Evolutionary conservation across 768 basidiomycete genomes (phyloP), one percentile per base, ranked within the genome.

Genomic region (Hericium coralloides): DNA sequence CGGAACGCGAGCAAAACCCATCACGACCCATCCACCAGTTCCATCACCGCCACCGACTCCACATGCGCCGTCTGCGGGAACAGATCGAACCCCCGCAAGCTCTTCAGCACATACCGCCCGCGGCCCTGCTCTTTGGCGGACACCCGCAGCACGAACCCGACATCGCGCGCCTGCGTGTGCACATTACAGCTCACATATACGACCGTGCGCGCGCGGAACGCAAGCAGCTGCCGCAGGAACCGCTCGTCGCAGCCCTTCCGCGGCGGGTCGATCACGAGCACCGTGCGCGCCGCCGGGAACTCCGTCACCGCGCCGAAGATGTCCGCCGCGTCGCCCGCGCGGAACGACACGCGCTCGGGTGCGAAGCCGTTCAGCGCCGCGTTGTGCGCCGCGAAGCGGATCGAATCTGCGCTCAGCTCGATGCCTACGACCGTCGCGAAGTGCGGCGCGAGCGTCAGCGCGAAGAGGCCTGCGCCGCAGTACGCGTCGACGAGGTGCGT

Each of bases 11-110:
- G 17, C 8, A 9, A n/a, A n/a, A n/a, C n/a, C 5, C 43, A 45
- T 22, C 22, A 45, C 22, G 22, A 17, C 26, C 12, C 26, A 43
- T 31, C n/a, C 12, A 56, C 49, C 12, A 56, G 36, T 18, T 43
- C n/a, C 18, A 56, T 22, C 22, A 56, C 55, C 37, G 55, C 85
- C 12, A 92, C 83, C 55, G 81, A 81, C 72, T 98, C 93, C 9
- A 95, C 92, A 75, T 98, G 95, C 12, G 90, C 88, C 23, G 93
- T 95, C 76, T 98, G 94, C 8, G 95, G 92, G 74, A 98, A 99
- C 55, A 99, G 67, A 74, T 98, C 95, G 62, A 97, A 92, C 38
- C 93, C 95, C 59, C 89, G 71, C 64, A 97, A 63, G 63, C 84
- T 90, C 72, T 94, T 89, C 65, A 99, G 63, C 59, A 80, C 76